phyloP scores from a whole-genome alignment of 495 filamentous ascomycete species.

The Penicillium antarcticum region DNA sequence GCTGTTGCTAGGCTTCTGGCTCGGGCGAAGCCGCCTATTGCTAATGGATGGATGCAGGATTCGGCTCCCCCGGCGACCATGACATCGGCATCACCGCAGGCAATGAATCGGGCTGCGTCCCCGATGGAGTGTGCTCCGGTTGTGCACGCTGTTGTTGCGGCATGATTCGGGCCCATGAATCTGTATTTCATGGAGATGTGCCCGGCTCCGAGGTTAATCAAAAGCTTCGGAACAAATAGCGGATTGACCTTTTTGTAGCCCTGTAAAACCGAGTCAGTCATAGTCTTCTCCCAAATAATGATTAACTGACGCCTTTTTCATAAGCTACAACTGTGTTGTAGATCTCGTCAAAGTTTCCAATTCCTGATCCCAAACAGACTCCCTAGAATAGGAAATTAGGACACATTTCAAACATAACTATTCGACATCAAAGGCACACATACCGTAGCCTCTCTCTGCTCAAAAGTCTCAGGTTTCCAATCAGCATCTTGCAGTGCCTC shows the following conservation, averaged over 20 bases:
- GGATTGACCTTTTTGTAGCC: constrained; percentile 92
- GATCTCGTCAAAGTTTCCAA: constrained; percentile 88
- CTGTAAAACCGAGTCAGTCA: constrained; percentile 32
- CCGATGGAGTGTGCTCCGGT: constrained; percentile 93
- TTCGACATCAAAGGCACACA: background rate
- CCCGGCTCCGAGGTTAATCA: constrained; percentile 92
- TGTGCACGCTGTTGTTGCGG: constrained; percentile 90
- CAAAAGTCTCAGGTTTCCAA: constrained; percentile 63
- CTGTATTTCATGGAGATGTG: constrained; percentile 92
- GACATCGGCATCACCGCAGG: constrained; percentile 83
- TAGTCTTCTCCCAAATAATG: background rate
- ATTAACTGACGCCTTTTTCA: constrained; percentile 60
- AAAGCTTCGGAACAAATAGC: constrained; percentile 83
- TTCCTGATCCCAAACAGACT: constrained; percentile 92
- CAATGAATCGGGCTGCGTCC: constrained; percentile 87
- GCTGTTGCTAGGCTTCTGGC: constrained; percentile 79
- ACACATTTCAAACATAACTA: background rate
- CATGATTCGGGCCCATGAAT: constrained; percentile 89
- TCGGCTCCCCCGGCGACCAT: constrained; percentile 95
- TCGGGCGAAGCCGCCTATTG: constrained; percentile 85
- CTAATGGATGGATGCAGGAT: constrained; percentile 92
- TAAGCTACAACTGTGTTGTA: constrained; percentile 78
- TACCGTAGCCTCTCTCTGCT: constrained; percentile 68
- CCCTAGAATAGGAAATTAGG: constrained; percentile 45
- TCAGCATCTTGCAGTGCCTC: constrained; percentile 84